Conservation (phyloP, 129 eudicot genomes). For the Chrysanthemum lavandulifolium region DNA sequence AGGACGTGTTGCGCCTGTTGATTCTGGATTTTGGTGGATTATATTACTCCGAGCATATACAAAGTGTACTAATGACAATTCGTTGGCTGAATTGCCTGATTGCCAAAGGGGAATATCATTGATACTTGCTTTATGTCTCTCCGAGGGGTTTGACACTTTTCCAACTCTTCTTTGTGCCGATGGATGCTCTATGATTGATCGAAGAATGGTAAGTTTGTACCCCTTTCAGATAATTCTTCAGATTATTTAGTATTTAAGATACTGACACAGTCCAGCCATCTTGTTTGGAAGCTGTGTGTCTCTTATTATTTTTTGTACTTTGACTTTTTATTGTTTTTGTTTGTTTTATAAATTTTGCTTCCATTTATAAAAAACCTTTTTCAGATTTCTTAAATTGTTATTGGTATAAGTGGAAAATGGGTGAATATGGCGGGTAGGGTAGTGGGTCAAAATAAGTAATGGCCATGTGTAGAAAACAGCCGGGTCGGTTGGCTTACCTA, state of each 20-base stretch:
- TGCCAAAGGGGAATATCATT: constrained; percentile 95
- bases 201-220: constrained; percentile 74
- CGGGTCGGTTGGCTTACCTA: neutral
- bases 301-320: too few relatives aligned
- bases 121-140: constrained; percentile 87
- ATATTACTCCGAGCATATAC: constrained; percentile 91
- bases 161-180: constrained; percentile 99
- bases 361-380: too few relatives aligned
- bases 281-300: too few relatives aligned
- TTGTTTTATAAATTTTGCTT: too few relatives aligned
- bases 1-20: constrained; percentile 97
- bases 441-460: neutral
- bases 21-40: constrained; percentile 99
- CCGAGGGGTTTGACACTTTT: constrained; percentile 96
- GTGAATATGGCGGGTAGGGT: neutral
- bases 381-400: too few relatives aligned
- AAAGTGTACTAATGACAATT: constrained; percentile 83
- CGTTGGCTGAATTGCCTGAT: constrained; percentile 85
- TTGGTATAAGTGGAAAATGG: too few relatives aligned
- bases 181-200: constrained; percentile 98
- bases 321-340: too few relatives aligned
- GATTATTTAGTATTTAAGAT: too few relatives aligned
- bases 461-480: neutral
- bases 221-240: too few relatives aligned
- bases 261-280: too few relatives aligned